Base-by-base conservation (phyloP, 192 early-diverging fungal species). In the Rhizophagus clarus region DNA sequence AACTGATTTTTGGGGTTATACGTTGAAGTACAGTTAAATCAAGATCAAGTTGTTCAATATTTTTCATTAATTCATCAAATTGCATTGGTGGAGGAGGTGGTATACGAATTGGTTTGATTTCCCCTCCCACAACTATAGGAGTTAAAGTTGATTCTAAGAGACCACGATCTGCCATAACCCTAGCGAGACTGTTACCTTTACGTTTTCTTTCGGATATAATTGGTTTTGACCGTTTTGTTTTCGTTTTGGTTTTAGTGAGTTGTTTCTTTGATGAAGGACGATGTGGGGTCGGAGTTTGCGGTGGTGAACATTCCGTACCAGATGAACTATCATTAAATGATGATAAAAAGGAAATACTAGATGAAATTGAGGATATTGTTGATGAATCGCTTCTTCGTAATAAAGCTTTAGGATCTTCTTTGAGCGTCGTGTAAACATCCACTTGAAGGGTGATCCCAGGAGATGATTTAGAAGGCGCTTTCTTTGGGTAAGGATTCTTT, bases 151-250 rank as follows among this genome's bases (percentile, higher is more conserved):
- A 49, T 8, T 74, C 47, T 15, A 56, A 47, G 17, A 60, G 47
- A 40, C 61, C 75, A 64, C 75, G 61, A 77, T 77, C 75, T n/a
- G 62, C 75, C 61, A 77, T 61, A 32, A 64, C 75, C 24, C 75
- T 61, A 40, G 75, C 60, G 24, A 77, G 37, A 11, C 61, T 64
- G 12, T 64, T 77, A 45, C 61, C 29, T 22, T 61, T 64, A 22
- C 37, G 34, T 37, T 64, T 61, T 42, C 75, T 32, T 64, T 61
- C 37, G n/a, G 28, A 29, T 26, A 22, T 26, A 32, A 31, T 37
- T 42, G 17, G 32, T 40, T 64, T 63, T 22, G 32, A 5, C 15
- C 22, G 28, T 40, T 76, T 76, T 2, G 31, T 76, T 45, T 76
- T 76, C 0, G 32, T 76, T 47, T 73, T 24, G 3, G 29, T 47